Base-by-base conservation (phyloP, 768 basidiomycete species). In the Tulasnella sp. region DNA sequence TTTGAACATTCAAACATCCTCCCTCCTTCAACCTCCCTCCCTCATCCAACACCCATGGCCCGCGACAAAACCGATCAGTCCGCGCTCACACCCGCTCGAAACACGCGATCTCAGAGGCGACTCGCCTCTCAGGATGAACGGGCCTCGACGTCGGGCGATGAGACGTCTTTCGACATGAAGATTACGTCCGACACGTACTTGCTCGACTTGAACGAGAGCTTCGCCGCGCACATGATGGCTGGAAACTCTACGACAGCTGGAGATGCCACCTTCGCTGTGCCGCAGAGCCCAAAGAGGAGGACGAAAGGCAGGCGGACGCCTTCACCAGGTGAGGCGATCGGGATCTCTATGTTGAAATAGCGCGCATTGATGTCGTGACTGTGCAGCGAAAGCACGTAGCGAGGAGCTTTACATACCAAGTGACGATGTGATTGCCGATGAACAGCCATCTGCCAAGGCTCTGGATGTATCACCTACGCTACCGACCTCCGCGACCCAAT, bases 201-300 rank as follows among this genome's bases (percentile, higher is more conserved):
- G n/a, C 69, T 70, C 34, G 69, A 70, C 47, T 1, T 12, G 29
- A 70, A 70, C 22, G 69, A 62, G 36, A 70, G 69, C 52, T 70
- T 70, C 47, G 44, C 41, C 9, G 69, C 22, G 7, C 42, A 70
- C n/a, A 8, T 70, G 52, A 40, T 44, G 29, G 44, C 42, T 17
- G 44, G 35, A 32, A 36, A 47, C 47, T 36, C 35, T 65, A n/a
- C n/a, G n/a, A n/a, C n/a, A n/a, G 35, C 64, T 12, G 64, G 64
- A n/a, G 64, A 65, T 22, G 39, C 22, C 34, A 65, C 35, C 8
- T 29, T 59, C 19, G 64, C 64, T 37, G 39, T 34, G 22, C 64
- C 64, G 9, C 64, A 14, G 12, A 36, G 34, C 36, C 64, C 64
- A 8, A 65, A 65, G 39, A 26, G 35, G 19, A 26, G 64, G 14